phyloP scores from a whole-genome alignment of 345 rosid species.

The Streptanthus diversifolius region DNA sequence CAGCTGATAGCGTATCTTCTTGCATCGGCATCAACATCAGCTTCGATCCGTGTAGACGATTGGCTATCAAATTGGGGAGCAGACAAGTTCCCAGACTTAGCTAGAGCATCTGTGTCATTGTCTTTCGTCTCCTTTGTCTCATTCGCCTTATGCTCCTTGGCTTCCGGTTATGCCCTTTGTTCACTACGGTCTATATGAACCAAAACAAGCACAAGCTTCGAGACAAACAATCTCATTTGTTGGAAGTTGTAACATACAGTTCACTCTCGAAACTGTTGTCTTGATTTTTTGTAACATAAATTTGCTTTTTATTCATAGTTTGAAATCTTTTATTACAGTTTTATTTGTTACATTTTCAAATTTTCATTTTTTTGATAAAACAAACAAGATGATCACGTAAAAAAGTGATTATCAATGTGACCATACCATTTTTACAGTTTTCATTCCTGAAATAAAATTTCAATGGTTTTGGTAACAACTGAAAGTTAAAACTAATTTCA shows the following conservation, averaged over 20 bases:
- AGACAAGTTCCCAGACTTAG: constrained; percentile 80
- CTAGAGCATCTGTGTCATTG: constrained; percentile 60
- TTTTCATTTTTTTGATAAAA: too few species aligned
- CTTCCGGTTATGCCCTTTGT: constrained; percentile 64
- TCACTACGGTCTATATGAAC: constrained; percentile 38
- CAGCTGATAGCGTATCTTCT: constrained; percentile 81
- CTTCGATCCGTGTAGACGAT: constrained; percentile 73
- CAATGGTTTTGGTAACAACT: too few species aligned
- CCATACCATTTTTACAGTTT: too few species aligned
- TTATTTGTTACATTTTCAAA: too few species aligned
- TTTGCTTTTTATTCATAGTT: too few species aligned
- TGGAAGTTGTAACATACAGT: neutral
- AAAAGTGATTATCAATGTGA: too few species aligned
- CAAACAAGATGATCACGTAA: too few species aligned
- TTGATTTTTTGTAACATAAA: too few species aligned
- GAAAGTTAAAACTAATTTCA: too few species aligned
- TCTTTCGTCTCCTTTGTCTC: constrained; percentile 63
- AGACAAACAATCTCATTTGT: neutral
- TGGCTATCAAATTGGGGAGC: constrained; percentile 84
- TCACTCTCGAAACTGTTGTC: too few species aligned
- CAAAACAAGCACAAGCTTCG: constrained; percentile 6
- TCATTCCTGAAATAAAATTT: too few species aligned
- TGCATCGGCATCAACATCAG: constrained; percentile 79
- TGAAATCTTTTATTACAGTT: too few species aligned
- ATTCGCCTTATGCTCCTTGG: constrained; percentile 64